Conservation (phyloP, 192 early-diverging fungal species). For the Funneliformis geosporum region DNA sequence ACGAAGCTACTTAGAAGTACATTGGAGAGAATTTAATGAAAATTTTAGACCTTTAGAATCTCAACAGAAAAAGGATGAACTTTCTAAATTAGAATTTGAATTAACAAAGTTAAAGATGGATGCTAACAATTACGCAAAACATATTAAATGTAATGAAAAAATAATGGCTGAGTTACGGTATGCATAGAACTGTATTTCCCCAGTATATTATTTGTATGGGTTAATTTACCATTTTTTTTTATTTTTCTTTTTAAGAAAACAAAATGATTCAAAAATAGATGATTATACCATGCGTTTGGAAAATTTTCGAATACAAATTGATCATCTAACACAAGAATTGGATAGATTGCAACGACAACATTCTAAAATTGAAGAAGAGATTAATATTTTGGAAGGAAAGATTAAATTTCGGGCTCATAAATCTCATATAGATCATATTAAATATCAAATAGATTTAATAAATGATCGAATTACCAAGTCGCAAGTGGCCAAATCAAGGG, state of each 20-base stretch:
- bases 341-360: constrained; percentile 56
- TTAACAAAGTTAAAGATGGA: constrained; percentile 76
- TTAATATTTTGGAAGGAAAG: constrained; percentile 90
- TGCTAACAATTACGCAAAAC: constrained; percentile 48
- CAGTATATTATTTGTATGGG: no score
- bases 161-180: no score
- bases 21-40: constrained; percentile 52
- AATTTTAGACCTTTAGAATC: constrained; percentile 44
- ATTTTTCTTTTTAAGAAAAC: no score
- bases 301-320: constrained; percentile 52
- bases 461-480: constrained; percentile 73
- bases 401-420: constrained; percentile 85
- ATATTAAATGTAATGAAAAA: no score
- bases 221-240: no score
- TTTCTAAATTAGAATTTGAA: constrained; percentile 61
- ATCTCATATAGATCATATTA: constrained; percentile 76
- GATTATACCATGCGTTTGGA: constrained; percentile 36
- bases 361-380: constrained; percentile 71
- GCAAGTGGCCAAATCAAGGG: constrained; percentile 70
- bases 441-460: constrained; percentile 70
- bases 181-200: no score
- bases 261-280: no score
- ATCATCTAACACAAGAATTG: constrained; percentile 48
- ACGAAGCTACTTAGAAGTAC: constrained; percentile 58
- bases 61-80: constrained; percentile 50